Evolutionary conservation across 1,284 basidiomycete species (phyloP), one percentile per base, ranked within the genome.

Genomic region (Meira nashicola): DNA sequence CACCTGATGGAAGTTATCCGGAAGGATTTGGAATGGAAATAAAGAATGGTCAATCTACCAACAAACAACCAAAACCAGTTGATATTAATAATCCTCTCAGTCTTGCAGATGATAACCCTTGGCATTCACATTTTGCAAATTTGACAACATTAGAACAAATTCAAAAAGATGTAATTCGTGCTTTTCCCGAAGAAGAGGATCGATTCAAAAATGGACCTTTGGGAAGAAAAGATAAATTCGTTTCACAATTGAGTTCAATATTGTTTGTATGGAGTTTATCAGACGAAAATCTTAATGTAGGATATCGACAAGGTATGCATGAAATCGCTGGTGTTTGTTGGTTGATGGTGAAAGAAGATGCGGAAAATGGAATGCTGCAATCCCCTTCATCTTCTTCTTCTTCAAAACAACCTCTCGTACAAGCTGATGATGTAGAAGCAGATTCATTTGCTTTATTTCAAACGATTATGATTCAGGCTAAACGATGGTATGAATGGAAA

Each of bases 301-400:
- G 74, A 41, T 78, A 78, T 48, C 58, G 73, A 19, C 77, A 78
- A 52, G 77, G 77, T 3, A 77, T 78, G 75, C 77, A 78, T 53
- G 77, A 78, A 59, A 58, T 78, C n/a, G 66, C 72, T 6, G 70
- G 62, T 14, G 60, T 64, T 4, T 59, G 76, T 10, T 72, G 72
- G 69, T 62, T 67, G 14, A 62, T 71, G 0, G 50, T 73, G 19
- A 52, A 64, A 25, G 40, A 54, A n/a, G 61, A 62, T 33, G 46
- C 56, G 14, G 39, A 39, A 15, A 19, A 23, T 12, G 19, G 14
- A 15, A 41, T 39, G 25, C 19, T 11, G 8, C 46, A 25, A 15
- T 11, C 54, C 15, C 10, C 28, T 28, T 21, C 39, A 40, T 19
- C 40, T 2, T 6, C 40, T 6, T 15, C 14, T 3, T n/a, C 17